These are phyloP conservation scores for Paramyrothecium sp. DNA, from an alignment of 2,329 filamentous ascomycete species.

Conservation along the genomic window DNA sequence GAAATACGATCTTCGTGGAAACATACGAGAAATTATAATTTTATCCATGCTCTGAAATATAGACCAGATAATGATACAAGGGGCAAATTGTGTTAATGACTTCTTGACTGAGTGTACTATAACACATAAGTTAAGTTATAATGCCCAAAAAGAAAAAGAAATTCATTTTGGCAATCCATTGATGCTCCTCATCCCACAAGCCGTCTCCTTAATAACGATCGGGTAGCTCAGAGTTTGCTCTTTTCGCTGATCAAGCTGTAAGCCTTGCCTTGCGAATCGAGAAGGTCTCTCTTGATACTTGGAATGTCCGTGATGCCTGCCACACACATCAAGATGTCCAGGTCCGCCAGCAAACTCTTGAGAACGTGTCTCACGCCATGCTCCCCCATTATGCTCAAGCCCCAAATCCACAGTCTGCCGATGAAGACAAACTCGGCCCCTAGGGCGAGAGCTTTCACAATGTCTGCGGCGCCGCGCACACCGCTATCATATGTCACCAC, in stretches of 20 bases:
- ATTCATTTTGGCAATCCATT: no score
- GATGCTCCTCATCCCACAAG: no score
- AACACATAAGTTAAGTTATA: no score
- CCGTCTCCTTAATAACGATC: no score
- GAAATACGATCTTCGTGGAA: no score
- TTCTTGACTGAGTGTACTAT: no score
- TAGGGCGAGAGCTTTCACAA: conserved; percentile 57
- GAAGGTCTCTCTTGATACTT: background rate
- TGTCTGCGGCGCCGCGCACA: conserved; percentile 57
- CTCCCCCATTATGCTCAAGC: conserved; percentile 9
- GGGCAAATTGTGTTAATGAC: no score
- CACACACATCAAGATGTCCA: background rate
- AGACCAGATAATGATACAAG: no score
- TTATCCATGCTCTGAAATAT: no score
- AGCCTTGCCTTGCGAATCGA: background rate
- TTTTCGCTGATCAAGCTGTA: background rate
- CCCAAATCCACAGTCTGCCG: conserved; percentile 56
- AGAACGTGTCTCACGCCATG: background rate
- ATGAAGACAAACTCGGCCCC: conserved; percentile 59
- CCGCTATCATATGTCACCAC: conserved; percentile 42
- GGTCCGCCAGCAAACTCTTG: conserved; percentile 2
- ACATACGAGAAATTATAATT: no score
- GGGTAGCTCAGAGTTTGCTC: background rate
- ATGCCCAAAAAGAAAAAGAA: no score
- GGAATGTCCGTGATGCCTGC: background rate